These are phyloP conservation scores for Epichloe scottii DNA, from an alignment of 2,329 filamentous ascomycete species.

Conservation along the genomic window DNA sequence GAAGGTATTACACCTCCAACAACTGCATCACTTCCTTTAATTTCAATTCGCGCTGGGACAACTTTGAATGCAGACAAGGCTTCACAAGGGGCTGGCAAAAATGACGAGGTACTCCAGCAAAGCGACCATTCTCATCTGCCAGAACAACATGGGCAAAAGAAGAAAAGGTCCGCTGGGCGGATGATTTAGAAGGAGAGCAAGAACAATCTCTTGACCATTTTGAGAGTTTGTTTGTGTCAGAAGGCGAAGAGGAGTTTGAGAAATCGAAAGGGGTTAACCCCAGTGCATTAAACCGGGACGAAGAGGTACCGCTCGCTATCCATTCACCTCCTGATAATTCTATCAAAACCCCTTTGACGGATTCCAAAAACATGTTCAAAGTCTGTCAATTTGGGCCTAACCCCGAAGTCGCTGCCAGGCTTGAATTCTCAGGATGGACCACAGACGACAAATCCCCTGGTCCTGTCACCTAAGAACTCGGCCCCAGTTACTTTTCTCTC, in stretches of 20 bases:
- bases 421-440: slow-evolving; percentile 9
- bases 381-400: slow-evolving; percentile 8
- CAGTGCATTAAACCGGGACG: neutral
- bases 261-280: neutral
- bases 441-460: slow-evolving; percentile 13
- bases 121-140: neutral
- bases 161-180: slow-evolving; percentile 6
- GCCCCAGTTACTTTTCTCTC: slow-evolving; percentile 19
- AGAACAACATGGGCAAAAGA: neutral
- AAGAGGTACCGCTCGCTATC: neutral
- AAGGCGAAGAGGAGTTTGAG: neutral
- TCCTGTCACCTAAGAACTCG: slow-evolving; percentile 13
- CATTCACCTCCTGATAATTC: neutral
- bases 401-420: neutral
- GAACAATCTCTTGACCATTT: neutral
- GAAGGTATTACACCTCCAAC: slow-evolving; percentile 4
- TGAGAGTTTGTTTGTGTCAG: slow-evolving; percentile 4
- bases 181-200: neutral
- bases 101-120: neutral
- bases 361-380: slow-evolving; percentile 2
- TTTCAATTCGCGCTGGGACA: neutral
- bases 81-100: neutral
- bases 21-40: neutral
- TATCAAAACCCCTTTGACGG: neutral
- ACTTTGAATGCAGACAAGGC: neutral